Percentiles rank a stretch among this genome's conserved stretches.
phyloP scores from a whole-genome alignment of 306 rosid species.

The Echinosophora koreensis region DNA sequence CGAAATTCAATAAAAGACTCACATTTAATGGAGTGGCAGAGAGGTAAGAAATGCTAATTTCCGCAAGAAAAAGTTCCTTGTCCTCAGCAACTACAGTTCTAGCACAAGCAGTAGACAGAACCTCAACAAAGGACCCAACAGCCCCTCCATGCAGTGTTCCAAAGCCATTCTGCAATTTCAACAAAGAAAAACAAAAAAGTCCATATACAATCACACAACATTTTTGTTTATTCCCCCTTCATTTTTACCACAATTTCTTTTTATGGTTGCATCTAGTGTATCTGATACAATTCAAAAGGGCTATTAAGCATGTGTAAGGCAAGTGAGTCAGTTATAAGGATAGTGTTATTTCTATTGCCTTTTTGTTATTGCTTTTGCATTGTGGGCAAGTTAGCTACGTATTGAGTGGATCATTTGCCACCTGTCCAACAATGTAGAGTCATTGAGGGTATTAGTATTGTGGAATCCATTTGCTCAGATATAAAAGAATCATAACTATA shows the following conservation, averaged over 20 bases:
- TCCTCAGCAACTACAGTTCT: constrained; percentile 57
- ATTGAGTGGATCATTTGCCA: too few species aligned
- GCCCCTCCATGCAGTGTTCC: constrained; percentile 58
- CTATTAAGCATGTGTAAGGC: too few species aligned
- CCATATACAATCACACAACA: neutral
- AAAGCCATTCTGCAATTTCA: constrained; percentile 55
- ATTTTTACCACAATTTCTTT: neutral
- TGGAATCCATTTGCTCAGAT: too few species aligned
- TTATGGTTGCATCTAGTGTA: too few species aligned
- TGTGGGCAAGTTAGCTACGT: too few species aligned
- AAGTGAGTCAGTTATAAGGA: too few species aligned
- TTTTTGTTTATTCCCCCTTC: neutral
- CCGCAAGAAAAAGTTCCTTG: constrained; percentile 59
- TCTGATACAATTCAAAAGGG: too few species aligned
- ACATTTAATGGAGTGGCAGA: constrained; percentile 52
- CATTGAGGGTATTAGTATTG: too few species aligned
- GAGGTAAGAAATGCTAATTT: constrained; percentile 56
- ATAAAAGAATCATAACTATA: too few species aligned
- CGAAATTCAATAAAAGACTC: constrained; percentile 38
- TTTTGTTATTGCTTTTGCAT: too few species aligned
- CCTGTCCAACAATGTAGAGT: too few species aligned
- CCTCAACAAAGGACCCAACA: constrained; percentile 51
- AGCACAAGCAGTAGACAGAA: constrained; percentile 55
- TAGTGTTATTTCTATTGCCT: too few species aligned
- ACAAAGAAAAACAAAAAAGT: constrained; percentile 22